Evolutionary conservation across 208 protist species (phyloP).

Genomic region (Crithidia fasciculata): DNA sequence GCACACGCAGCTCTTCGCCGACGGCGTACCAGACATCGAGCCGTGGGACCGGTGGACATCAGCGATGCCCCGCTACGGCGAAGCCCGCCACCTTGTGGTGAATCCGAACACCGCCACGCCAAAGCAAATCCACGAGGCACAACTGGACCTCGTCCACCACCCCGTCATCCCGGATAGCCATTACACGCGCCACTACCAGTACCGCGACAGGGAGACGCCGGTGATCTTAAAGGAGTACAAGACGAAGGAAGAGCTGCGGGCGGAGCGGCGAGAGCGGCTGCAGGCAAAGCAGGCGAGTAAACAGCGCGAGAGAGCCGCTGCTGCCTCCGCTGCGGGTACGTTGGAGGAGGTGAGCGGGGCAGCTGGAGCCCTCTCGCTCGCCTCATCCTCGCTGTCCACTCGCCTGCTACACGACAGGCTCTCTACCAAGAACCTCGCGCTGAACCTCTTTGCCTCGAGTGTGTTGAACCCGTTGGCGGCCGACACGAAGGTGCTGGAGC

Average conservation of each 20-base stretch:
- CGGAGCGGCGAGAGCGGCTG: constrained; percentile 64
- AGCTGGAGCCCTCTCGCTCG: background rate
- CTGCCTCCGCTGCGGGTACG: background rate
- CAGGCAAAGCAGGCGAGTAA: constrained; percentile 52
- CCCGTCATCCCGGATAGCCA: constrained; percentile 60
- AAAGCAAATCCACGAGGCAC: constrained; percentile 22
- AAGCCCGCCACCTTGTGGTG: constrained; percentile 19
- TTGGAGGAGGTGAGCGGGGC: background rate
- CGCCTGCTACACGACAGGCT: constrained; percentile 59
- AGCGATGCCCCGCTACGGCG: constrained; percentile 63
- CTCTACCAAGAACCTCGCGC: constrained; percentile 58
- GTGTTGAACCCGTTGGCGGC: constrained; percentile 76
- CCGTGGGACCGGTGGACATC: constrained; percentile 85
- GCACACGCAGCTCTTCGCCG: constrained; percentile 46
- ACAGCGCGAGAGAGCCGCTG: constrained; percentile 43
- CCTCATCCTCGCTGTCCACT: constrained; percentile 10
- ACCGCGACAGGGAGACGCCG: constrained; percentile 28
- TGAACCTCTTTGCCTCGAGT: constrained; percentile 64
- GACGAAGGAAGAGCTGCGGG: constrained; percentile 69
- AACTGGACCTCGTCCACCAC: constrained; percentile 56
- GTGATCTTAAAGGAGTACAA: constrained; percentile 42
- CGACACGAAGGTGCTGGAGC: constrained; percentile 64
- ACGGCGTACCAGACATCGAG: constrained; percentile 83
- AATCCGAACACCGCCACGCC: constrained; percentile 20
- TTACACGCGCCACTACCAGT: constrained; percentile 60